Base-by-base conservation (phyloP, 2,329 filamentous ascomycete genomes). In the Aspergillus sp. region DNA sequence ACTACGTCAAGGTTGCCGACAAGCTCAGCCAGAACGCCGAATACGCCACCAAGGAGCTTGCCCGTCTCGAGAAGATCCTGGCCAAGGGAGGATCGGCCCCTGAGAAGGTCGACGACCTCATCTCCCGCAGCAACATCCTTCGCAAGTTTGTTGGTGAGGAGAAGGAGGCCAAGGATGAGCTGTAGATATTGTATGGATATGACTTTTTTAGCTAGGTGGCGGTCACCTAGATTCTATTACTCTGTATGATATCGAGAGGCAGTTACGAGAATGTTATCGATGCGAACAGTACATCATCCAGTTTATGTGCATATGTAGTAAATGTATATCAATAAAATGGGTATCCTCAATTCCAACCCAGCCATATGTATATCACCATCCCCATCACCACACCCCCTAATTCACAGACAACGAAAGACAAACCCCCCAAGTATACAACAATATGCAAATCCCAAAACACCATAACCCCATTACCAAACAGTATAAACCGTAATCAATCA, bases 1-100 rank as follows among this genome's bases (percentile, higher is more conserved):
- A 99, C 86, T 98, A 99, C 78, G 83, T 95, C 75, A 91, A 91
- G 75, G 92, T 96, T 57, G 90, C 95, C 62, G 86, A 91, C 75
- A 98, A 97, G 87, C 81, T 95, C 65, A 83, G 82, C 74, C 83
- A 88, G 77, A 96, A 90, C 80, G 83, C 90, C 63, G 88, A 83
- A 55, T 97, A 91, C 73, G 91, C 88, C 52, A 81, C 86, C 73
- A 98, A 96, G 87, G 94, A 98, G 83, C 82, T 93, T 64, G 84
- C 87, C 62, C 86, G 94, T 65, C 83, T 98, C 63, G 85, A 91
- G 69, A 87, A 89, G 68, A 85, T 98, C 68, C 81, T 97, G 64
- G 84, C 86, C 79, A 96, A 96, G 86, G 92, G 93, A 64, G 91
- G 91, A 62, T 83, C 97, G 53, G 90, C 90, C 5, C 88, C 88